Base-by-base conservation (phyloP, 73 alveolate species). In the Symbiodinium natans region DNA sequence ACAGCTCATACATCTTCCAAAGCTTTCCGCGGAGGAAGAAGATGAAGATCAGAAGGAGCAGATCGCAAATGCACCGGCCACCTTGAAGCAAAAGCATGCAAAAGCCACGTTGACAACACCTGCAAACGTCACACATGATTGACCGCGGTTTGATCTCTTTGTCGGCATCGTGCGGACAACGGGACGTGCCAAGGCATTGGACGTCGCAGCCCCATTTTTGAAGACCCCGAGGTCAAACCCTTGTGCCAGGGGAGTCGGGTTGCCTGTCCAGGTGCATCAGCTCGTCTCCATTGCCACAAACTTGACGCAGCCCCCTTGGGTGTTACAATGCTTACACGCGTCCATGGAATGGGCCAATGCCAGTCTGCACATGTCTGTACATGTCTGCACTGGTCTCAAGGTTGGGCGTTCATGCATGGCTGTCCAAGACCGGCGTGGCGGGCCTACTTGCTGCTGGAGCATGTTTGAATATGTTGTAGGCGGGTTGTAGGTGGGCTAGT, bases 41-140 rank as follows among this genome's bases (percentile, higher is more conserved):
- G 96, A 89, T 31, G 96, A 89, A 36, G 96, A 89, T 48, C 75
- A 41, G 88, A 63, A 42, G 87, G 87, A 89, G 48, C 38, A 38
- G 88, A 39, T 89, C 48, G 96, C 63, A 6, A 84, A 89, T 2
- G 96, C 96, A 27, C 96, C 96, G n/a, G 96, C 40, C n/a, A 38
- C 95, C 42, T 3, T 19, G 54, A 74, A n/a, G 83, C 83, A 73
- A 31, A 0, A 41, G 19, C 75, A 56, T 46, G 59, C 59, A 46
- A 13, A 46, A 46, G 59, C 59, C 59, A 6, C 59, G 21, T 9
- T 46, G n/a, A n/a, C n/a, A n/a, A 46, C 13, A 6, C 59, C 59
- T 46, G 59, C 21, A 46, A 46, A 13, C 59, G 21, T 46, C 59
- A n/a, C n/a, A n/a, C n/a, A n/a, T n/a, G n/a, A n/a, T n/a, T n/a